phyloP scores from a whole-genome alignment of 805 yeast genomes.

The Candida xyloterini region DNA sequence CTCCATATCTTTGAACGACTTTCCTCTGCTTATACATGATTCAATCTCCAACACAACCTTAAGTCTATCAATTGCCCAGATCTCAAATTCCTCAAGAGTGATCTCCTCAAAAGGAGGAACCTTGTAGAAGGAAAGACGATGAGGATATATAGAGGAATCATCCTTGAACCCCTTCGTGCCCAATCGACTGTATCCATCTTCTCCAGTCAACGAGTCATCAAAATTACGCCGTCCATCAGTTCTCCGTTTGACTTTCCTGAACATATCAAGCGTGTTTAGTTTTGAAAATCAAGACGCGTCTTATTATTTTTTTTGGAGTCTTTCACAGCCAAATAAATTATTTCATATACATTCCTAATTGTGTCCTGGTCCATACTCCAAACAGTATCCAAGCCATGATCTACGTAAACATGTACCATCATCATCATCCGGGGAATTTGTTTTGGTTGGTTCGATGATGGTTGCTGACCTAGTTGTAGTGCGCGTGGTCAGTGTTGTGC shows the following conservation, averaged over 20 bases:
- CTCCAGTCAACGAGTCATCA: slow-evolving; percentile 31
- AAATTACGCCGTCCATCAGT: slow-evolving; percentile 72
- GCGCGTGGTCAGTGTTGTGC: slow-evolving; percentile 10
- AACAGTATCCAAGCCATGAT: slow-evolving; percentile 23
- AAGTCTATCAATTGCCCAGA: slow-evolving; percentile 92
- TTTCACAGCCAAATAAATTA: slow-evolving; percentile 4
- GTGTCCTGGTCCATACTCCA: slow-evolving; percentile 17
- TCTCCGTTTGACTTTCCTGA: slow-evolving; percentile 70
- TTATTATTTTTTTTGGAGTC: background rate
- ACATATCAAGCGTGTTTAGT: slow-evolving; percentile 41
- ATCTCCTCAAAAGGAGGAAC: slow-evolving; percentile 81
- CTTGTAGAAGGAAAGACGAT: slow-evolving; percentile 71
- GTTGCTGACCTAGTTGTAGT: slow-evolving; percentile 1
- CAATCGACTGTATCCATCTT: slow-evolving; percentile 27
- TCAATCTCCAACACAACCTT: slow-evolving; percentile 83
- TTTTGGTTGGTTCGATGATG: slow-evolving; percentile 4
- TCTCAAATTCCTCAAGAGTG: slow-evolving; percentile 88
- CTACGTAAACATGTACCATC: slow-evolving; percentile 16
- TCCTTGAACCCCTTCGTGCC: slow-evolving; percentile 29
- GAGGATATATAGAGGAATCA: slow-evolving; percentile 38
- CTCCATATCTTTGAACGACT: slow-evolving; percentile 63
- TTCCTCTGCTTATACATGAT: slow-evolving; percentile 62
- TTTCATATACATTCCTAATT: background rate
- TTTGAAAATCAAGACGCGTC: slow-evolving; percentile 2
- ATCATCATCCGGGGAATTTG: slow-evolving; percentile 1